phyloP scores from a whole-genome alignment of 495 filamentous ascomycete species.

The Pyrenula massariospora region DNA sequence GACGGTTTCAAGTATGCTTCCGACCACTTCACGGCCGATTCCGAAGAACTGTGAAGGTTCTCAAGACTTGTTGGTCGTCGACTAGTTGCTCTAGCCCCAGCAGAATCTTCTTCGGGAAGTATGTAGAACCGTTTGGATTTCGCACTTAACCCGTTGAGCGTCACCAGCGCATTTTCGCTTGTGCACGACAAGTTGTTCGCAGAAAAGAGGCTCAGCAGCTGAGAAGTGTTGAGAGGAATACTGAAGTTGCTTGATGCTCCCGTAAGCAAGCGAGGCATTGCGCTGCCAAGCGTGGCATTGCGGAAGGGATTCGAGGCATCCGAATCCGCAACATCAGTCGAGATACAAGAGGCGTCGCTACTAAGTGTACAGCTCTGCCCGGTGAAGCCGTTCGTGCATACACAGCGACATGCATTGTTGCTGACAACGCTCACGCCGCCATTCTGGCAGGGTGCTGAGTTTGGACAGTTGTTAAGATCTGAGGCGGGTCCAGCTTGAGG shows the following conservation, averaged over 20 bases:
- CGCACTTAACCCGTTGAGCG: conserved; percentile 49
- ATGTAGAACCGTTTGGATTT: neutral
- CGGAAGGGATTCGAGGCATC: conserved; percentile 28
- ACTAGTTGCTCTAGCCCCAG: neutral
- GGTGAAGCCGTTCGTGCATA: conserved; percentile 78
- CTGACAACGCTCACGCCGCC: conserved; percentile 65
- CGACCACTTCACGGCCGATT: no score
- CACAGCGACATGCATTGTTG: conserved; percentile 61
- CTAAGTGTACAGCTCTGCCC: conserved; percentile 58
- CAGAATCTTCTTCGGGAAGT: neutral
- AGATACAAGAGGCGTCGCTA: conserved; percentile 59
- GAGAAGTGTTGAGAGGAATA: conserved; percentile 53
- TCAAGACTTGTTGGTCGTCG: neutral
- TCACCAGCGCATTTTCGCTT: conserved; percentile 74
- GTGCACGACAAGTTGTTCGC: conserved; percentile 61
- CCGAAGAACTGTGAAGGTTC: neutral
- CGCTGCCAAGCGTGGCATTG: conserved; percentile 70
- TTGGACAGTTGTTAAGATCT: conserved; percentile 36
- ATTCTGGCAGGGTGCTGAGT: conserved; percentile 54
- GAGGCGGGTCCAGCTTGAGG: conserved; percentile 2
- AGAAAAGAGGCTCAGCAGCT: conserved; percentile 67
- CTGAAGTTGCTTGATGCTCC: conserved; percentile 57
- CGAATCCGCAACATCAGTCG: conserved; percentile 35
- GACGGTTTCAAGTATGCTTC: no score
- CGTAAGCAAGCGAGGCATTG: conserved; percentile 60